phyloP scores from a whole-genome alignment of 2,329 filamentous ascomycete genomes.

The Diaporthe citri region DNA sequence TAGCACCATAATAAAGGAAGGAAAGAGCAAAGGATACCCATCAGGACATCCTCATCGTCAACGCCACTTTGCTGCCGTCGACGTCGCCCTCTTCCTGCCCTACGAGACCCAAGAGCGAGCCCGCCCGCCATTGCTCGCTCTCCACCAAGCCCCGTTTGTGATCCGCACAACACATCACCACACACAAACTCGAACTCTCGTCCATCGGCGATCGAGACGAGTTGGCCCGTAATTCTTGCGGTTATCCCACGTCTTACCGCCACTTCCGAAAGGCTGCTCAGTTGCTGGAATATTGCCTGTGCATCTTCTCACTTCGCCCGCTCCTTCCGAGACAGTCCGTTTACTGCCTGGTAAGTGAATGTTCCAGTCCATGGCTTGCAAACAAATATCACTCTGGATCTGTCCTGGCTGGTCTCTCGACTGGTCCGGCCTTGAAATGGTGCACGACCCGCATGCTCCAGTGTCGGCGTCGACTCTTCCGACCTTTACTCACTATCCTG shows the following conservation, averaged over 20 bases:
- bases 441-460: too few species aligned
- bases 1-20: neutral
- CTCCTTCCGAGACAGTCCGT: slow-evolving; percentile 28
- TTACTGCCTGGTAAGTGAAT: slow-evolving; percentile 39
- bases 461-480: neutral
- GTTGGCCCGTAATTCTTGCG: slow-evolving; percentile 1
- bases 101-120: neutral
- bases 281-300: slow-evolving; percentile 51
- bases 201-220: slow-evolving; percentile 39
- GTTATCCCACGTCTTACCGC: neutral
- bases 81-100: neutral
- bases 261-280: slow-evolving; percentile 37
- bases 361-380: neutral
- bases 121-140: neutral
- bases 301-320: slow-evolving; percentile 41
- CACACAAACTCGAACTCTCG: slow-evolving; percentile 35
- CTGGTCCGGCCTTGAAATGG: neutral
- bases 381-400: neutral
- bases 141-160: neutral
- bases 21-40: slow-evolving; percentile 18
- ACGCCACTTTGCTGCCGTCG: neutral
- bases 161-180: neutral
- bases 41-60: neutral
- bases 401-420: neutral
- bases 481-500: neutral